Conservation (phyloP, 2,329 filamentous ascomycete genomes). For the Acrocalymma vagum region DNA sequence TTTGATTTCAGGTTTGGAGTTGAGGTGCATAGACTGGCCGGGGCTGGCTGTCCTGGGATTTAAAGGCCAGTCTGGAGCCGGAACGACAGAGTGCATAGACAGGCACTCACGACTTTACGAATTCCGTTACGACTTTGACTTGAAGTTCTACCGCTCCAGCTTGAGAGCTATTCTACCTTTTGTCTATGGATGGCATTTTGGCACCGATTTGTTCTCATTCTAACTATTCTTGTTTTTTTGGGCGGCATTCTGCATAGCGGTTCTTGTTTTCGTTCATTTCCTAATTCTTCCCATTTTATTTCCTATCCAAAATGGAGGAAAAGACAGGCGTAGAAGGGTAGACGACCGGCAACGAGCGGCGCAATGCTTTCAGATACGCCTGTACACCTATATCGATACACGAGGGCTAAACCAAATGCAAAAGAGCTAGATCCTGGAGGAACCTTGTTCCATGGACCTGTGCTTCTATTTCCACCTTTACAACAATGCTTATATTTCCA, state of each 20-base stretch:
- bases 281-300: slow-evolving; percentile 1
- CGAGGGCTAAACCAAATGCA: neutral
- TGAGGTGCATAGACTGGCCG: slow-evolving; percentile 4
- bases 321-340: slow-evolving; percentile 12
- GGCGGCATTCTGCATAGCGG: slow-evolving; percentile 33
- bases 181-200: slow-evolving; percentile 15
- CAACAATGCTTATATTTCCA: no score
- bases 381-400: neutral
- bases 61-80: slow-evolving; percentile 12
- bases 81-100: slow-evolving; percentile 31
- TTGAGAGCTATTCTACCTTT: slow-evolving; percentile 16
- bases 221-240: slow-evolving; percentile 18
- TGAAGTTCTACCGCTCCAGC: slow-evolving; percentile 3
- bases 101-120: slow-evolving; percentile 44
- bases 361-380: slow-evolving; percentile 1
- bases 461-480: no score
- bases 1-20: no score
- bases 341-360: neutral
- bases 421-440: neutral
- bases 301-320: slow-evolving; percentile 21
- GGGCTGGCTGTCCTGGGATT: slow-evolving; percentile 19
- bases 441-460: no score
- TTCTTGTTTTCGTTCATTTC: slow-evolving; percentile 12
- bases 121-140: slow-evolving; percentile 33
- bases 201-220: slow-evolving; percentile 21